phyloP scores from a whole-genome alignment of 1,284 basidiomycete species.

The Ceratobasidium sp. region DNA sequence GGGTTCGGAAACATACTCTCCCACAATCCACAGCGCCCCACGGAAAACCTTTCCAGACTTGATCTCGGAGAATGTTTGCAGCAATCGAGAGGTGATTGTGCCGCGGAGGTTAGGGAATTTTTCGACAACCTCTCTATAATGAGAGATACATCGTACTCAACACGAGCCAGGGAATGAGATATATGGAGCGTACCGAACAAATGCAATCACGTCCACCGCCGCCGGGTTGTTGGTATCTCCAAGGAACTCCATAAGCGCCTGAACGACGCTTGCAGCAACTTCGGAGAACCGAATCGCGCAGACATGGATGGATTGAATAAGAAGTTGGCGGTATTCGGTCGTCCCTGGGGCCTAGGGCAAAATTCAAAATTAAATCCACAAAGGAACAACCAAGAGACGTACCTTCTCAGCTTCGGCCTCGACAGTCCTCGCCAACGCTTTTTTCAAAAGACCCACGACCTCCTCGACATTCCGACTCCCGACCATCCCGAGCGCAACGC shows the following conservation, averaged over 20 bases:
- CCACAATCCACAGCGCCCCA: constrained; percentile 97
- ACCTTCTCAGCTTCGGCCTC: constrained; percentile 90
- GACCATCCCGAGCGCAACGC: constrained; percentile 93
- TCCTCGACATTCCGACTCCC: constrained; percentile 98
- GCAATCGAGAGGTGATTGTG: constrained; percentile 89
- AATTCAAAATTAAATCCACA: not conserved
- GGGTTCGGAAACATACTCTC: constrained; percentile 86
- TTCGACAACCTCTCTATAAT: constrained; percentile 89
- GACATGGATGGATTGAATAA: constrained; percentile 98
- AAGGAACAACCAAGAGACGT: constrained; percentile 7
- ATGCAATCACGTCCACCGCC: constrained; percentile 95
- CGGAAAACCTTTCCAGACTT: constrained; percentile 98
- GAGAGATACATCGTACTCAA: constrained; percentile 21
- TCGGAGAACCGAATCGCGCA: constrained; percentile 99
- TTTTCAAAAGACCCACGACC: constrained; percentile 96
- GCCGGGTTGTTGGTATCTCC: constrained; percentile 96
- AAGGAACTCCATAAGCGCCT: constrained; percentile 98
- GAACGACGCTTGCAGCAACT: constrained; percentile 95
- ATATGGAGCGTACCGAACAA: constrained; percentile 77
- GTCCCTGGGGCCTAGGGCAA: not conserved
- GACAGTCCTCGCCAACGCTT: constrained; percentile 94
- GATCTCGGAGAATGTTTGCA: constrained; percentile 88
- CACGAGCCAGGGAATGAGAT: not conserved
- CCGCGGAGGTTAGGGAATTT: constrained; percentile 93
- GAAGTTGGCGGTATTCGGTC: constrained; percentile 91